Conservation (phyloP, 192 early-diverging fungal genomes). For the Mortierella antarctica region DNA sequence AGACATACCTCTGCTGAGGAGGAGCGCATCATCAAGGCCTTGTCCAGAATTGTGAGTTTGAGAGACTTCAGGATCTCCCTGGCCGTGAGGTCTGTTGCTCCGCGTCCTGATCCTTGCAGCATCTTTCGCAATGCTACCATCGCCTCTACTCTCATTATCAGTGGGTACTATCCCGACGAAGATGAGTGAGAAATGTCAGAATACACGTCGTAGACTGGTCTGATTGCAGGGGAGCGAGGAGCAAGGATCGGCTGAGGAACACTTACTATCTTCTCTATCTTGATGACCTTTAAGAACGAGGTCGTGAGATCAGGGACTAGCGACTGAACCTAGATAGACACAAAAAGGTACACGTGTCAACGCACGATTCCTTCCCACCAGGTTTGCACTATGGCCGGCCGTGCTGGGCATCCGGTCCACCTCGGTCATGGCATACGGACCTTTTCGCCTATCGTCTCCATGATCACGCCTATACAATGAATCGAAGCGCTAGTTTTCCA, state of each 20-base stretch:
- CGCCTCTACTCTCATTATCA: constrained; percentile 76
- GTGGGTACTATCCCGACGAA: constrained; percentile 46
- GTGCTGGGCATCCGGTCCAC: too few species aligned
- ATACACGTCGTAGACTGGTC: too few species aligned
- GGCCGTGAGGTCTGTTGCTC: constrained; percentile 70
- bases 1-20: constrained; percentile 71
- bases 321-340: constrained; percentile 63
- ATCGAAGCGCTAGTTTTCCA: constrained; percentile 72
- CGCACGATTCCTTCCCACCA: background rate
- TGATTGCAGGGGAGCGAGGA: too few species aligned
- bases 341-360: background rate
- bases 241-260: background rate
- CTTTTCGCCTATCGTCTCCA: constrained; percentile 80
- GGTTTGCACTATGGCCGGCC: too few species aligned
- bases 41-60: constrained; percentile 74
- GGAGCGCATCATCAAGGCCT: constrained; percentile 73
- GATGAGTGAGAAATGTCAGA: background rate
- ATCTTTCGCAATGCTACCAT: constrained; percentile 70
- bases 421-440: constrained; percentile 29
- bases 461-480: constrained; percentile 78
- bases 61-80: constrained; percentile 81
- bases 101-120: constrained; percentile 81
- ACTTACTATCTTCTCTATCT: constrained; percentile 68
- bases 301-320: constrained; percentile 72
- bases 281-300: constrained; percentile 74